Conservation (phyloP, 108 stramenopile genomes). For the Cyclotella choctawhatcheeana region DNA sequence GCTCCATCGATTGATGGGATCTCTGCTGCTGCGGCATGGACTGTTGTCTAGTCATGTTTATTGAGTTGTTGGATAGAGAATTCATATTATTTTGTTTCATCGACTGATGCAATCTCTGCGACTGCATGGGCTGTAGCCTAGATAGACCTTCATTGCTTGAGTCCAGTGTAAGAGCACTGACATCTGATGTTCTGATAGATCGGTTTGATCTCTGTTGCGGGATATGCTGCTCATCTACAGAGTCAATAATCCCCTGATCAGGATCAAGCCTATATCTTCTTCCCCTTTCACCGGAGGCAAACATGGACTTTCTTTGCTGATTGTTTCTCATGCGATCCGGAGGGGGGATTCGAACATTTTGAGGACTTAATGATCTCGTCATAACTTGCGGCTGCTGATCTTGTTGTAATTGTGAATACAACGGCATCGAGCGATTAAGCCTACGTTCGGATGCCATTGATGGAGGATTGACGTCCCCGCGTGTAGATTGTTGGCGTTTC, state of each 20-base stretch:
- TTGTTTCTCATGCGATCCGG: not conserved
- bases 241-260: not conserved
- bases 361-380: not conserved
- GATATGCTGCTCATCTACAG: not conserved
- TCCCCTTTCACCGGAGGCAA: conserved; percentile 3
- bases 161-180: too few relatives aligned
- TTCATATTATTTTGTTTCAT: too few relatives aligned
- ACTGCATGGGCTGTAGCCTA: not conserved
- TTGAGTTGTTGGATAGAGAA: too few relatives aligned
- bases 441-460: not conserved
- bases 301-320: not conserved
- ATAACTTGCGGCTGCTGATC: not conserved
- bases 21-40: too few relatives aligned
- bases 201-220: too few relatives aligned
- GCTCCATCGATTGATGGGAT: too few relatives aligned
- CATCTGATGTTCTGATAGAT: too few relatives aligned
- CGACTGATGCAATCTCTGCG: not conserved
- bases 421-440: not conserved
- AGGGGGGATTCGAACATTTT: not conserved
- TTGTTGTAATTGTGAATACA: not conserved
- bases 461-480: not conserved
- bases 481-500: not conserved
- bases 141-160: not conserved
- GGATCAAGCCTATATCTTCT: conserved; percentile 1
- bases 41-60: too few relatives aligned